phyloP scores from a whole-genome alignment of 202 grass and related monocot genomes.

The Zoysia matrella region DNA sequence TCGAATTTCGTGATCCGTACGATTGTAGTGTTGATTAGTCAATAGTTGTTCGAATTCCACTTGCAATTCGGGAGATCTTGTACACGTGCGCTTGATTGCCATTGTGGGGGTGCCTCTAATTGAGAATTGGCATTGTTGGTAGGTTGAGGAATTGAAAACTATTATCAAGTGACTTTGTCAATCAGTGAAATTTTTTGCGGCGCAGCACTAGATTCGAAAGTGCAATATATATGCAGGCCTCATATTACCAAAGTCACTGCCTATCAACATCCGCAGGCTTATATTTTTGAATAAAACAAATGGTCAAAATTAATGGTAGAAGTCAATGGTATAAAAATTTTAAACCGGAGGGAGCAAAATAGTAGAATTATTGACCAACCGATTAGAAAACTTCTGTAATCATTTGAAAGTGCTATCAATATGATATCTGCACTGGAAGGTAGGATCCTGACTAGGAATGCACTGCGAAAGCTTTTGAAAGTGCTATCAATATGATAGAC shows the following conservation, averaged over 20 bases:
- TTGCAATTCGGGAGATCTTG: conserved; percentile 15
- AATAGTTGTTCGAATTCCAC: neutral
- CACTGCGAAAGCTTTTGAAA: neutral
- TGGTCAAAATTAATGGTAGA: neutral
- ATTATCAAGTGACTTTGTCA: no score
- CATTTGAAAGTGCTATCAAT: conserved; percentile 4
- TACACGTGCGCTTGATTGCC: neutral
- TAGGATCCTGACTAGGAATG: neutral
- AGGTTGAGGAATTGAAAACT: neutral
- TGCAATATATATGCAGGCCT: no score
- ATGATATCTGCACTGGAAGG: conserved; percentile 10
- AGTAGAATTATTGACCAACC: neutral
- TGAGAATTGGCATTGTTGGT: neutral
- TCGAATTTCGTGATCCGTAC: conserved; percentile 2
- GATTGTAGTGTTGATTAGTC: neutral
- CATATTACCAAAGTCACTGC: no score
- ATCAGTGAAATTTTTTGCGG: no score
- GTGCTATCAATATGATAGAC: neutral
- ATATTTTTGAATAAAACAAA: no score
- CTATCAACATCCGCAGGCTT: no score
- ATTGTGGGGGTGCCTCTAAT: neutral
- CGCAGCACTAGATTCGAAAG: no score
- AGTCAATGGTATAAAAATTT: neutral
- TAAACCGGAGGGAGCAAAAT: neutral
- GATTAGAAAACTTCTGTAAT: neutral